A percentile compares a stretch with the other conserved stretches of the same genome.
Conservation (phyloP, 495 filamentous ascomycete genomes). For the Rhypophila decipiens region DNA sequence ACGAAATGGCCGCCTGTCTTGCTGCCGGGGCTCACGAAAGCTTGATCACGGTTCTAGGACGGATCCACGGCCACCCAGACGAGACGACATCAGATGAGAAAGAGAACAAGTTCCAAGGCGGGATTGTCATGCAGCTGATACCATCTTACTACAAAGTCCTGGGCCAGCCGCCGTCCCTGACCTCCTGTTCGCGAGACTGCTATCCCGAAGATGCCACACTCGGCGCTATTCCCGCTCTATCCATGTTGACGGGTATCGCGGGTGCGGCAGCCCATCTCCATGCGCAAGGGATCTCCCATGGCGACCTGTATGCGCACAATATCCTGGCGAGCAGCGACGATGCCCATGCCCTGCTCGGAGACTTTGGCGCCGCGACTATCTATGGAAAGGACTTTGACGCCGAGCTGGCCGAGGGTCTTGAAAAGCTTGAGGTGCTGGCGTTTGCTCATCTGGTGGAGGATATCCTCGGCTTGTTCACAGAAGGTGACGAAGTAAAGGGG, state of each 20-base stretch:
- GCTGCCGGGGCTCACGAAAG: slow-evolving; percentile 38
- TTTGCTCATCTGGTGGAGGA: slow-evolving; percentile 40
- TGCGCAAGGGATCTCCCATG: slow-evolving; percentile 32
- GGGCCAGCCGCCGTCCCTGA: slow-evolving; percentile 22
- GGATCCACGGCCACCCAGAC: slow-evolving; percentile 34
- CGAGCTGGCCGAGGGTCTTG: slow-evolving; percentile 13
- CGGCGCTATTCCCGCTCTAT: slow-evolving; percentile 19
- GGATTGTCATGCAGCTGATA: slow-evolving; percentile 34
- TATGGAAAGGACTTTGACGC: slow-evolving; percentile 19
- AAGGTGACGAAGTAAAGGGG: slow-evolving; percentile 3
- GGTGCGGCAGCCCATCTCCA: slow-evolving; percentile 36
- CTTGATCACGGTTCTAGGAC: slow-evolving; percentile 36
- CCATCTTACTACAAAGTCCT: slow-evolving; percentile 22
- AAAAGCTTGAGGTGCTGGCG: slow-evolving; percentile 39
- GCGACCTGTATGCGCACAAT: slow-evolving; percentile 38
- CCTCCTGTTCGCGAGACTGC: slow-evolving; percentile 29
- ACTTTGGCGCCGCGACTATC: slow-evolving; percentile 41
- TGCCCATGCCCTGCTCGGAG: slow-evolving; percentile 36
- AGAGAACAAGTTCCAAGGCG: slow-evolving; percentile 18
- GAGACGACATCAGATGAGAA: slow-evolving; percentile 12
- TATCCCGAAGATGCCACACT: slow-evolving; percentile 27
- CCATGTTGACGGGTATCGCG: slow-evolving; percentile 33
- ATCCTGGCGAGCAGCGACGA: slow-evolving; percentile 31
- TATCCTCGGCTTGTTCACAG: slow-evolving; percentile 18
- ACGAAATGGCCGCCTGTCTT: slow-evolving; percentile 39